Evolutionary conservation across 768 basidiomycete species (phyloP).

Genomic region (Lactarius hatsudake): DNA sequence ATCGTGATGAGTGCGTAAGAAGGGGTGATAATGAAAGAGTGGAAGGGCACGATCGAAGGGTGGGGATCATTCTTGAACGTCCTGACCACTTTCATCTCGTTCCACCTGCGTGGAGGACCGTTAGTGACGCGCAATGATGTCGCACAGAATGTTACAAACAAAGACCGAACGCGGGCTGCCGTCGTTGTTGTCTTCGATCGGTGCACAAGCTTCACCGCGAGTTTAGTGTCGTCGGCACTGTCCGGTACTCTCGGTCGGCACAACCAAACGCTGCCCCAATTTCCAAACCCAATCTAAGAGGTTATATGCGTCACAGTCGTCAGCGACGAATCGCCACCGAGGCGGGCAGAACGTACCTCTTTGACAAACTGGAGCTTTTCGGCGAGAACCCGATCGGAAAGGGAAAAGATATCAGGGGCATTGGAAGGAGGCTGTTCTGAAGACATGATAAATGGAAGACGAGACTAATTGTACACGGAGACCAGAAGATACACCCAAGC

Average conservation of each 20-base stretch:
- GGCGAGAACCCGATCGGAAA: slow-evolving; percentile 69
- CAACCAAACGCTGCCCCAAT: slow-evolving; percentile 92
- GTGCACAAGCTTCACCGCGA: slow-evolving; percentile 94
- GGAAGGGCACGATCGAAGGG: slow-evolving; percentile 89
- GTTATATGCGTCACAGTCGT: slow-evolving; percentile 10
- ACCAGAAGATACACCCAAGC: not conserved
- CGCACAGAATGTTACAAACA: slow-evolving; percentile 48
- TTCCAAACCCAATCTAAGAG: slow-evolving; percentile 78
- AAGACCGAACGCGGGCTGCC: slow-evolving; percentile 82
- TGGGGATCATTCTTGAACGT: slow-evolving; percentile 82
- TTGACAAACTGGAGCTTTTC: slow-evolving; percentile 71
- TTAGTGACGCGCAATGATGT: slow-evolving; percentile 2
- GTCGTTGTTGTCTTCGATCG: slow-evolving; percentile 77
- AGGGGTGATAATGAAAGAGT: slow-evolving; percentile 90
- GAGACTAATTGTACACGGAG: slow-evolving; percentile 21
- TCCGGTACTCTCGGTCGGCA: slow-evolving; percentile 57
- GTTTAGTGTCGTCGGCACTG: slow-evolving; percentile 45
- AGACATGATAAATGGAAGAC: slow-evolving; percentile 30
- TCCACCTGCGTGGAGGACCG: slow-evolving; percentile 61
- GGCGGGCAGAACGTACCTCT: slow-evolving; percentile 48
- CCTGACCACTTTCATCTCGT: slow-evolving; percentile 95
- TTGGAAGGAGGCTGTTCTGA: slow-evolving; percentile 34
- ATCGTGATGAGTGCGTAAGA: slow-evolving; percentile 90
- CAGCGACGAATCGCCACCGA: slow-evolving; percentile 8
- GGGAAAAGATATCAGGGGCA: slow-evolving; percentile 64